Conservation (phyloP, 805 yeast species). For the Candida adriatica region DNA sequence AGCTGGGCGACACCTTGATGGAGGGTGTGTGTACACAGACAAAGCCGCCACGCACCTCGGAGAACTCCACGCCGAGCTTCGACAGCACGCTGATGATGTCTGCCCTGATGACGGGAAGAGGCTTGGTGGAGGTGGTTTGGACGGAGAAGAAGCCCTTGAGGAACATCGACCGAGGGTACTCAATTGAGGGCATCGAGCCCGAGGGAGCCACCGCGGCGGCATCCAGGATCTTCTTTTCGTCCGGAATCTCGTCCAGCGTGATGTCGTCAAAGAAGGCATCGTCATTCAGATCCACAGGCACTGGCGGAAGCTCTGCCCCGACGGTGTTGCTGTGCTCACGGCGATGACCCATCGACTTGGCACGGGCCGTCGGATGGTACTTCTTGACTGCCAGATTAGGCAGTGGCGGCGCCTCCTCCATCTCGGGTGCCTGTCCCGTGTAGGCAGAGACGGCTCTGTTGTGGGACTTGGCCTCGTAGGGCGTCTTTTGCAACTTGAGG, state of each 20-base stretch:
- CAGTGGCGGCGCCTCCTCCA: constrained; percentile 7
- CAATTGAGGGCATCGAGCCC: constrained; percentile 89
- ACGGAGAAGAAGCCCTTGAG: constrained; percentile 91
- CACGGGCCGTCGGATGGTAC: constrained; percentile 78
- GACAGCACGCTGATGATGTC: constrained; percentile 74
- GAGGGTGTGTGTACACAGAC: constrained; percentile 67
- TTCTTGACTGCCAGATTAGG: constrained; percentile 22
- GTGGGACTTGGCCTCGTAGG: constrained; percentile 13
- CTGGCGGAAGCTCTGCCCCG: constrained; percentile 20
- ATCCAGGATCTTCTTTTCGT: constrained; percentile 43
- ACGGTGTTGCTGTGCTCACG: constrained; percentile 33
- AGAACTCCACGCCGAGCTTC: constrained; percentile 70
- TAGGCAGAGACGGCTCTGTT: constrained; percentile 25
- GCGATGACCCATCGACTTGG: constrained; percentile 82
- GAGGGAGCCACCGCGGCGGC: constrained; percentile 53
- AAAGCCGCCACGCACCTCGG: constrained; percentile 92
- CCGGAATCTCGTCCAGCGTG: constrained; percentile 48
- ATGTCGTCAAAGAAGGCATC: constrained; percentile 47
- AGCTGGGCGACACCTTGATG: constrained; percentile 16
- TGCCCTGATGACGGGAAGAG: constrained; percentile 80
- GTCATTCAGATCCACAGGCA: constrained; percentile 30
- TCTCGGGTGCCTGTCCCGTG: constrained; percentile 10
- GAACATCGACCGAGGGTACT: constrained; percentile 84
- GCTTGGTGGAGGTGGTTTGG: constrained; percentile 90
- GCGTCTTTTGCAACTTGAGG: constrained; percentile 14